Conservation (phyloP, 2,329 filamentous ascomycete genomes). For the Cladophialophora yegresii region DNA sequence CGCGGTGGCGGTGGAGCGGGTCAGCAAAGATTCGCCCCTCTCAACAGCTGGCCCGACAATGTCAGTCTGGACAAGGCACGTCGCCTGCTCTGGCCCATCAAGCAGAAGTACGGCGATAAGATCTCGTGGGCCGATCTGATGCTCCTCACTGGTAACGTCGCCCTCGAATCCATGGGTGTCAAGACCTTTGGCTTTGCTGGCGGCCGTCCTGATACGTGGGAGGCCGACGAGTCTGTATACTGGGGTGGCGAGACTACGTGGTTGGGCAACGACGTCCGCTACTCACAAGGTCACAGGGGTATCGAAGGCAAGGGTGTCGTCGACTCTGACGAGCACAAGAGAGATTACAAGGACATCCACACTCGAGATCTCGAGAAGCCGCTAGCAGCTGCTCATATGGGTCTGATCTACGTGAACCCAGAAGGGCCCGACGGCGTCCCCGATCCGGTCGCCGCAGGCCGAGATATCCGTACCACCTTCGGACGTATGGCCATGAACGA, state of each 20-base stretch:
- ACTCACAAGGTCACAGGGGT: slow-evolving; percentile 57
- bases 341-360: slow-evolving; percentile 55
- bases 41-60: slow-evolving; percentile 83
- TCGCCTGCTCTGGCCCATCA: slow-evolving; percentile 76
- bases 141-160: slow-evolving; percentile 72
- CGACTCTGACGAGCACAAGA: slow-evolving; percentile 47
- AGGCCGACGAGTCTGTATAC: slow-evolving; percentile 74
- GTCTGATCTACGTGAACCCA: slow-evolving; percentile 80
- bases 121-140: slow-evolving; percentile 78
- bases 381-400: slow-evolving; percentile 70
- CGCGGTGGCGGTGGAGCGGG: slow-evolving; percentile 73
- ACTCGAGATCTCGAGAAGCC: slow-evolving; percentile 67
- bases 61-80: slow-evolving; percentile 77
- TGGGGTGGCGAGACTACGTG: slow-evolving; percentile 76
- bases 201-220: slow-evolving; percentile 71
- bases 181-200: slow-evolving; percentile 72
- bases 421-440: slow-evolving; percentile 73
- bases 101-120: slow-evolving; percentile 81
- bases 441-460: slow-evolving; percentile 67
- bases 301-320: slow-evolving; percentile 47
- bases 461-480: slow-evolving; percentile 74
- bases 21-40: slow-evolving; percentile 76
- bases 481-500: slow-evolving; percentile 81
- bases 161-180: slow-evolving; percentile 74
- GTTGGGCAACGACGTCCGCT: slow-evolving; percentile 73